Evolutionary conservation across 2,329 filamentous ascomycete species (phyloP), one percentile per base, ranked within the genome.

Genomic region (Fusarium xyrophilum): DNA sequence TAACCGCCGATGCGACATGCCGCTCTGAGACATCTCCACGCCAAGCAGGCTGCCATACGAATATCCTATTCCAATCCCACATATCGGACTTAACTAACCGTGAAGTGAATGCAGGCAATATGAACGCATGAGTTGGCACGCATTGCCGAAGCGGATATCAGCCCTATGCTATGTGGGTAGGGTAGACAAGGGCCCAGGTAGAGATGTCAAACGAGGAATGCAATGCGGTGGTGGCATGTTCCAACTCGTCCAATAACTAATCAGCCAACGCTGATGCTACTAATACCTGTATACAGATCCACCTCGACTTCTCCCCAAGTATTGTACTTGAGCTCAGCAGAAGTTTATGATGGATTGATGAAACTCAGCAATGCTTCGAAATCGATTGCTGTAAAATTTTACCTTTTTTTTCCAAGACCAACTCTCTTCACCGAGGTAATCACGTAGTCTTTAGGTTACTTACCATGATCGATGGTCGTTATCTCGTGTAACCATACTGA

Each of bases 21-120:
- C 40, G 33, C 46, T 23, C 61, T 47, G 47, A 54, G 54, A 65
- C 46, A 48, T 59, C 48, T 43, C n/a, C 17, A 54, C 61, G 61
- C 61, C 62, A 65, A 65, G 62, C 62, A 65, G 62, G 62, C 62
- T 65, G 32, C 62, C 56, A 42, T 30, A 33, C 33, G 35, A 40
- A 47, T 36, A 60, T 36, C 17, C 27, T 63, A 39, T 46, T 46
- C 23, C n/a, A 33, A 14, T 38, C 17, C 36, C 35, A 27, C 25
- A 43, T 46, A 23, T 15, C 17, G 39, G 38, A 40, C n/a, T 10
- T 17, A 11, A 21, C 35, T 15, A 23, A 30, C 42, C 35, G 32
- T 42, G 33, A 38, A 39, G 42, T 36, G 27, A 47, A 53, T 65
- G 54, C 32, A 60, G 30, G 36, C 21, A 39, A 47, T 43, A 60